These are phyloP conservation scores for Calophaca sinica DNA, from an alignment of 306 rosid genomes.

Conservation along the genomic window DNA sequence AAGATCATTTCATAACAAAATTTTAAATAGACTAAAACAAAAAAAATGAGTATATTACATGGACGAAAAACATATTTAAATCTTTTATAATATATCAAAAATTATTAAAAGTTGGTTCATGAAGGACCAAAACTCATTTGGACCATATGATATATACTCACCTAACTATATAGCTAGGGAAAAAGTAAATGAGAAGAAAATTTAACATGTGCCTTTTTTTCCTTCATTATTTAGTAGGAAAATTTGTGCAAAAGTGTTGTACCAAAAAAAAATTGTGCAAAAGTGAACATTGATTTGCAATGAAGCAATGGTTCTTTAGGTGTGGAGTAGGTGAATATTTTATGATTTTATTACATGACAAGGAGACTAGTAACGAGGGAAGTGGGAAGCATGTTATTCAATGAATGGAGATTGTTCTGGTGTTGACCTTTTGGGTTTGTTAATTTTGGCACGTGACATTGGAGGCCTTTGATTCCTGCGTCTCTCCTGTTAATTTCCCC, in stretches of 20 bases:
- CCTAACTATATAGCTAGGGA: no score
- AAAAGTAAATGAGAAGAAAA: neutral
- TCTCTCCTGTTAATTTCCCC: no score
- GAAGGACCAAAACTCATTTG: no score
- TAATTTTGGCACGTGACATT: conserved; percentile 27
- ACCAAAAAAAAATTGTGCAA: neutral
- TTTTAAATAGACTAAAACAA: no score
- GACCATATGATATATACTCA: no score
- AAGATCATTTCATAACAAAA: no score
- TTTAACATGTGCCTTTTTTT: neutral
- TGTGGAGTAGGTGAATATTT: conserved; percentile 32
- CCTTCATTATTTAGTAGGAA: conserved; percentile 3
- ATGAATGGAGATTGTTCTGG: neutral
- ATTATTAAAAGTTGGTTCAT: no score
- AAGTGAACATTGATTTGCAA: conserved; percentile 8
- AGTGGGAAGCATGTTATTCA: neutral
- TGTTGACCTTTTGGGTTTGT: conserved; percentile 26
- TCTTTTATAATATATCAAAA: no score
- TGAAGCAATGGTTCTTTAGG: conserved; percentile 3
- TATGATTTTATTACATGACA: conserved; percentile 1
- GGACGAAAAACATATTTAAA: no score
- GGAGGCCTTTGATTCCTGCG: no score
- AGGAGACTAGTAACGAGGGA: neutral
- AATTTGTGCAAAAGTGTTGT: neutral
- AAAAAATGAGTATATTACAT: no score